phyloP scores from a whole-genome alignment of 2,329 filamentous ascomycete species.

The Hymenoscyphus salicellus region DNA sequence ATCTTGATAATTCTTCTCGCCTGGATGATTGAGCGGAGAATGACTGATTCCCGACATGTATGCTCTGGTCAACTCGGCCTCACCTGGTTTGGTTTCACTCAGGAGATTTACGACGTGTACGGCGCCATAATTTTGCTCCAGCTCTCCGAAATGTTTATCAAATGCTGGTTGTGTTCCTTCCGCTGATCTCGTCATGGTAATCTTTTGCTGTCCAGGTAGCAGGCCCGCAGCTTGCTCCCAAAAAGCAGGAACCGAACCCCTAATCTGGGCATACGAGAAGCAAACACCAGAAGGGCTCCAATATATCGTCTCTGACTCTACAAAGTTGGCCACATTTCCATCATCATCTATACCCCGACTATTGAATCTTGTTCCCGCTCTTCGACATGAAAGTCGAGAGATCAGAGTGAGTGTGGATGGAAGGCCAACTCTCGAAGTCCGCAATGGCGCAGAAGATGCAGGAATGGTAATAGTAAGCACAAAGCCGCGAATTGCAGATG shows the following conservation, averaged over 20 bases:
- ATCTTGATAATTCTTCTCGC: slow-evolving; percentile 56
- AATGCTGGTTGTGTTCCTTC: slow-evolving; percentile 94
- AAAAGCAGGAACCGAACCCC: slow-evolving; percentile 91
- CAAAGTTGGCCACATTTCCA: slow-evolving; percentile 95
- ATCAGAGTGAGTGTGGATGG: slow-evolving; percentile 86
- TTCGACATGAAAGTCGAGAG: slow-evolving; percentile 82
- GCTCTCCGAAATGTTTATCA: slow-evolving; percentile 86
- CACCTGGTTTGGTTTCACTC: slow-evolving; percentile 83
- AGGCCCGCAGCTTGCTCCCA: slow-evolving; percentile 93
- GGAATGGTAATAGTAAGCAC: slow-evolving; percentile 84
- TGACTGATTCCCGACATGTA: slow-evolving; percentile 75
- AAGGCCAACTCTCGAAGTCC: slow-evolving; percentile 62
- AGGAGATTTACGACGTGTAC: slow-evolving; percentile 91
- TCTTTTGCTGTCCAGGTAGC: slow-evolving; percentile 90
- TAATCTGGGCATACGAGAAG: slow-evolving; percentile 90
- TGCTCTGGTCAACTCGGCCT: slow-evolving; percentile 75
- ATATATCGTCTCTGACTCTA: slow-evolving; percentile 94
- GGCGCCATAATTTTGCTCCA: slow-evolving; percentile 83
- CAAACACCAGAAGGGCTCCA: slow-evolving; percentile 73
- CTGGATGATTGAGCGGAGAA: slow-evolving; percentile 64
- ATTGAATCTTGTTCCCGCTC: slow-evolving; percentile 94
- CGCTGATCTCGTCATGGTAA: slow-evolving; percentile 79
- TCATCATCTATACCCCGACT: slow-evolving; percentile 97
- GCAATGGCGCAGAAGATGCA: slow-evolving; percentile 68
- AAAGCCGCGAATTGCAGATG: slow-evolving; percentile 90